These are phyloP conservation scores for Moniliophthora roreri DNA, from an alignment of 1,284 basidiomycete species.

Conservation along the genomic window DNA sequence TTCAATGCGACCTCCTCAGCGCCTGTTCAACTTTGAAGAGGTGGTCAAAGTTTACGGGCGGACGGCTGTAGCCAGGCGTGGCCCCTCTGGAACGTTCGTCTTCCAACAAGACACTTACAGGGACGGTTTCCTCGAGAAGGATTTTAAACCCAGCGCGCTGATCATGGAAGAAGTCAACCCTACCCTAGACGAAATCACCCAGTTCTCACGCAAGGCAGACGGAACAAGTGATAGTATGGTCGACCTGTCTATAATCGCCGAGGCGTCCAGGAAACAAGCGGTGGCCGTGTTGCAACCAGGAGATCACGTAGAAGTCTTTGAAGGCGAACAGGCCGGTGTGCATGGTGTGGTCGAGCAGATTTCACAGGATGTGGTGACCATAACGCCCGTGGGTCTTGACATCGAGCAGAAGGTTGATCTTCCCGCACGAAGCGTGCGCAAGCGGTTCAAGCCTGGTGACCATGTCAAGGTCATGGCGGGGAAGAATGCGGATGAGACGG, in stretches of 20 bases:
- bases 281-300: constrained; percentile 94
- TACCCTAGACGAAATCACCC: constrained; percentile 93
- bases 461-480: constrained; percentile 98
- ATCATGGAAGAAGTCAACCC: constrained; percentile 91
- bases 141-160: constrained; percentile 83
- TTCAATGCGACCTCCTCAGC: constrained; percentile 83
- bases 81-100: constrained; percentile 58
- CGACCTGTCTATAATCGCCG: constrained; percentile 84
- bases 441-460: constrained; percentile 95
- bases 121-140: constrained; percentile 96
- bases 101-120: constrained; percentile 94
- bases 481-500: constrained; percentile 93
- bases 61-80: constrained; percentile 71
- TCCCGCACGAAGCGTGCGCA: constrained; percentile 86
- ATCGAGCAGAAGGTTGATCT: constrained; percentile 87
- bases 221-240: constrained; percentile 65
- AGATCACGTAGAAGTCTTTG: constrained; percentile 96
- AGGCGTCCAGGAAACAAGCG: constrained; percentile 84
- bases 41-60: constrained; percentile 86
- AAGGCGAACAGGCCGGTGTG: constrained; percentile 94
- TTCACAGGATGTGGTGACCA: constrained; percentile 83
- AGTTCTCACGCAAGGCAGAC: constrained; percentile 47
- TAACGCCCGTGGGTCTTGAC: constrained; percentile 81
- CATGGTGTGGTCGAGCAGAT: constrained; percentile 92
- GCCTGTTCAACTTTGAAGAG: constrained; percentile 94